Evolutionary conservation across 73 alveolate species (phyloP).

Genomic region (Urostyla sp.): DNA sequence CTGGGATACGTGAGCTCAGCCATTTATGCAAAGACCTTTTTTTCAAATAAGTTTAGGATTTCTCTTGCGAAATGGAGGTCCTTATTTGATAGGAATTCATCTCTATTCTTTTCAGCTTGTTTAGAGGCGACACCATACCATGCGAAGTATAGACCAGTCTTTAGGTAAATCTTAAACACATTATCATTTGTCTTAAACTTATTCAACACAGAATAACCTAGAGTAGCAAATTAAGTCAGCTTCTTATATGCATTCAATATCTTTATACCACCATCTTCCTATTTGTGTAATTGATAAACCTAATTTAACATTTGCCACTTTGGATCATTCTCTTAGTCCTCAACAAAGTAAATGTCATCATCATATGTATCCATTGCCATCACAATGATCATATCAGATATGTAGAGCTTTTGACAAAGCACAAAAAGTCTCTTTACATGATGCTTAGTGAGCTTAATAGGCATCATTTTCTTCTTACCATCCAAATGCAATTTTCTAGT

Average conservation of each 20-base stretch:
- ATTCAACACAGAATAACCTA: conserved; percentile 48
- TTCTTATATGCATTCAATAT: conserved; percentile 3
- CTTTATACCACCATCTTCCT: neutral
- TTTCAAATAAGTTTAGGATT: conserved; percentile 25
- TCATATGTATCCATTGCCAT: conserved; percentile 19
- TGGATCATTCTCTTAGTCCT: neutral
- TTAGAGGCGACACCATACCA: conserved; percentile 21
- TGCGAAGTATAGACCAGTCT: conserved; percentile 41
- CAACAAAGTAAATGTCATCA: conserved; percentile 32
- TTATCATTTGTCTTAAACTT: neutral
- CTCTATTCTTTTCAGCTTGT: conserved; percentile 47
- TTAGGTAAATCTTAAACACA: neutral
- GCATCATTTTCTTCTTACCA: neutral
- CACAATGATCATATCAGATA: conserved; percentile 15
- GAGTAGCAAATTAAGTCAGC: conserved; percentile 20
- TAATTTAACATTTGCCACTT: conserved; percentile 9
- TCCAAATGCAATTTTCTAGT: neutral
- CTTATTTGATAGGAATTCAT: conserved; percentile 43
- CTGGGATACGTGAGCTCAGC: conserved; percentile 32
- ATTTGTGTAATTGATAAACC: conserved; percentile 3
- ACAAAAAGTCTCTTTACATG: conserved; percentile 16
- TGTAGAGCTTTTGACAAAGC: conserved; percentile 13
- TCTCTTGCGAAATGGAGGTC: conserved; percentile 35
- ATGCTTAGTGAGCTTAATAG: neutral
- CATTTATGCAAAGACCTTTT: conserved; percentile 1